A percentile compares a stretch with the other conserved stretches of the same genome.
Evolutionary conservation across 495 filamentous ascomycete species (phyloP).

Genomic region (Cairneyella variabilis): DNA sequence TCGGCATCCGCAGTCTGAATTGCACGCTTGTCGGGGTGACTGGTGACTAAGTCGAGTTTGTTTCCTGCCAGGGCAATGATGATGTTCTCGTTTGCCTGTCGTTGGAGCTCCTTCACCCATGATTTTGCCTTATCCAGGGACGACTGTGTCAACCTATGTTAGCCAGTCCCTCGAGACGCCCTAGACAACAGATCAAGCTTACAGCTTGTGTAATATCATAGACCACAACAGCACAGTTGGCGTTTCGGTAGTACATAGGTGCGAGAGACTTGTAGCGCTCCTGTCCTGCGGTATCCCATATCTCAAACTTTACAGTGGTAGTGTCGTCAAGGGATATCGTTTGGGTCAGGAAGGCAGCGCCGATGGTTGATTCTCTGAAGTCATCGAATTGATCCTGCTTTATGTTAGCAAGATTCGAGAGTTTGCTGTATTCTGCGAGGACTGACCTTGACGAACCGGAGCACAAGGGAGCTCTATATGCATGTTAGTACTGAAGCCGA

Average conservation of each 20-base stretch:
- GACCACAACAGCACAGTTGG: constrained; percentile 97
- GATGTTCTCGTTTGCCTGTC: constrained; percentile 99
- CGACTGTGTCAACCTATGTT: constrained; percentile 47
- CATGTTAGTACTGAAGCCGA: constrained; percentile 32
- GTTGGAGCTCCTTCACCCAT: constrained; percentile 99
- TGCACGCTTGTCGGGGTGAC: constrained; percentile 88
- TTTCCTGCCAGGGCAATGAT: constrained; percentile 97
- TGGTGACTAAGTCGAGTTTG: constrained; percentile 90
- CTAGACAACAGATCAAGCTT: constrained; percentile 25
- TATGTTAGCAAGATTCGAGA: not conserved
- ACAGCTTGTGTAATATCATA: constrained; percentile 99
- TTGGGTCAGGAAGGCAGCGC: constrained; percentile 97
- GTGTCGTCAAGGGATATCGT: constrained; percentile 96
- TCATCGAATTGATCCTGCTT: constrained; percentile 98
- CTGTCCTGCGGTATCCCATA: constrained; percentile 98
- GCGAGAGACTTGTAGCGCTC: constrained; percentile 97
- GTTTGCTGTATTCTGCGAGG: not conserved
- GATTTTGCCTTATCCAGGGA: constrained; percentile 98
- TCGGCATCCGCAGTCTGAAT: constrained; percentile 86
- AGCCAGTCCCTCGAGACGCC: not conserved
- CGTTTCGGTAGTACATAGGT: constrained; percentile 99
- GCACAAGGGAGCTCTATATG: constrained; percentile 84
- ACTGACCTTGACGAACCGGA: constrained; percentile 94
- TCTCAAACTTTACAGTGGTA: constrained; percentile 99
- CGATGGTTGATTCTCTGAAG: constrained; percentile 98